Evolutionary conservation across 176 grass and related monocot genomes (phyloP), one percentile per base, ranked within the genome.

Genomic region (Avena sativa): DNA sequence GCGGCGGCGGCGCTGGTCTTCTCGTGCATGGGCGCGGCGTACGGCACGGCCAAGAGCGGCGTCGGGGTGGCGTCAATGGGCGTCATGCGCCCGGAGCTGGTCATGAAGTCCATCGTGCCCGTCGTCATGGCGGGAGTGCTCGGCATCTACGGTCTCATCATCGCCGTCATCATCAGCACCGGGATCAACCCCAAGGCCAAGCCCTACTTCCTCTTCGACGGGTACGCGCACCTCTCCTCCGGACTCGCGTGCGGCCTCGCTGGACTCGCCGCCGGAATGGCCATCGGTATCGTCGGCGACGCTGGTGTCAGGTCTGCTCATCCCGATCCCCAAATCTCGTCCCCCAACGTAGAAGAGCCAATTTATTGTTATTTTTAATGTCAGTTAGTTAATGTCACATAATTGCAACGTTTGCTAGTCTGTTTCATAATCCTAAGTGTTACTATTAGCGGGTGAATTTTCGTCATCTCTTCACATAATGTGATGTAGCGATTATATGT

Each of bases 61-160:
- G 89, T 94, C 1, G 81, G 89, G 3, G 89, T 94, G 14, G 89
- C 89, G 0, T 94, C 89, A 11, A 94, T 94, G 92, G 92, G 89
- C 1, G 87, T 91, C 68, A 89, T 89, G 89, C 83, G 89, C 38
- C 92, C 92, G 1, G 87, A 94, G 63, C 92, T 94, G 16, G 93
- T 97, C 11, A 97, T 97, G 95, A 97, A 97, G 81, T 97, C 95
- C 76, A 97, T 97, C 87, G 93, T 97, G 68, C 95, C 95, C 52
- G 93, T 97, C 1, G 95, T 97, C 87, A 97, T 97, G 95, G 93
- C 95, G 55, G 95, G 93, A 65, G 95, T 97, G 79, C 95, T 97
- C 26, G 95, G 95, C 70, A 97, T 97, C 64, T 97, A 97, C 50
- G 93, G 95, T 0, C 86, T 43, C 40, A 43, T 43, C 40, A 43